phyloP scores from a whole-genome alignment of 2,329 filamentous ascomycete species.

The Aaosphaeria arxii region DNA sequence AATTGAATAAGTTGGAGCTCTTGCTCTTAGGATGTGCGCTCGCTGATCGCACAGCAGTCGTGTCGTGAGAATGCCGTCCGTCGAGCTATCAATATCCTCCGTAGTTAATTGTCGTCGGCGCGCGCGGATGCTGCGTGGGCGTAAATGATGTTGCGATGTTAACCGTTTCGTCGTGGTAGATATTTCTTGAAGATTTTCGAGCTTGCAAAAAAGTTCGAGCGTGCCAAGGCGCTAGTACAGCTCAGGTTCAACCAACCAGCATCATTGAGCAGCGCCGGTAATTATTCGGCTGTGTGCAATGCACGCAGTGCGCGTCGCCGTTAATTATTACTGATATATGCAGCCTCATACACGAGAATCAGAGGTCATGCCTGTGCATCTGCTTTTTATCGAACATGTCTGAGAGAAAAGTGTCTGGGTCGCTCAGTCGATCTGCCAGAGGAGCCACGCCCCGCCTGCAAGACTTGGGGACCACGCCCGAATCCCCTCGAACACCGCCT shows the following conservation, averaged over 20 bases:
- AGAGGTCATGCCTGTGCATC: too few species aligned
- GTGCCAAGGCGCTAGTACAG: slow-evolving; percentile 3
- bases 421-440: slow-evolving; percentile 25
- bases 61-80: not conserved
- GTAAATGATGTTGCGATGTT: too few species aligned
- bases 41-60: not conserved
- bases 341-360: too few species aligned
- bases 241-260: not conserved
- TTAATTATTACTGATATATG: too few species aligned
- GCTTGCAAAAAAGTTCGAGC: slow-evolving; percentile 5
- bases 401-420: slow-evolving; percentile 32
- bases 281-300: too few species aligned
- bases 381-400: slow-evolving; percentile 7
- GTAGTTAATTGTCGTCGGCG: too few species aligned
- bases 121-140: too few species aligned
- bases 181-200: not conserved
- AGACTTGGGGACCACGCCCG: slow-evolving; percentile 35
- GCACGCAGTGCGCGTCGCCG: too few species aligned
- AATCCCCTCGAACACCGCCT: slow-evolving; percentile 38
- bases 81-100: too few species aligned
- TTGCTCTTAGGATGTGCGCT: slow-evolving; percentile 4
- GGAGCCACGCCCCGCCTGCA: slow-evolving; percentile 31
- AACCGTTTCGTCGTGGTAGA: too few species aligned
- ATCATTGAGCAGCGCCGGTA: not conserved
- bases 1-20: slow-evolving; percentile 4